Conservation (phyloP, 2,329 filamentous ascomycete species). For the Massarina eburnea region DNA sequence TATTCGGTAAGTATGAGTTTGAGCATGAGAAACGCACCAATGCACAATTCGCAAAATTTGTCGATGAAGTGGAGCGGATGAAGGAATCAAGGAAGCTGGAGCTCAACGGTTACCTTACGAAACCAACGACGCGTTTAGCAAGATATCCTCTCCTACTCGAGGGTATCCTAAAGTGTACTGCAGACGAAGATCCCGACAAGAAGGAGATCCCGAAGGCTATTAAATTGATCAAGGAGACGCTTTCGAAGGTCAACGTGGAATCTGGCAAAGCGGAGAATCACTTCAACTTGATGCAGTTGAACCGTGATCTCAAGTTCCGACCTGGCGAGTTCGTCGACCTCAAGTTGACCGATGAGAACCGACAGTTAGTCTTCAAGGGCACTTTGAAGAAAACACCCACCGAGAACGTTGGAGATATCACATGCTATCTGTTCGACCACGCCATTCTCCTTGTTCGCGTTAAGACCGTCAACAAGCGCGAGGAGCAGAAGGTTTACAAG, state of each 20-base stretch:
- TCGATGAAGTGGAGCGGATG: slow-evolving; percentile 92
- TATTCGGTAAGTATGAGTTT: slow-evolving; percentile 97
- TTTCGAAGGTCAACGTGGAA: slow-evolving; percentile 88
- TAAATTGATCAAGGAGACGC: slow-evolving; percentile 79
- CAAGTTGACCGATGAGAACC: slow-evolving; percentile 89
- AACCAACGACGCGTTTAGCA: slow-evolving; percentile 92
- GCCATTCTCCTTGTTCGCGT: slow-evolving; percentile 87
- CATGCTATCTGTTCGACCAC: slow-evolving; percentile 94
- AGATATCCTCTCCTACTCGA: slow-evolving; percentile 91
- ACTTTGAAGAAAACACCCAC: slow-evolving; percentile 89
- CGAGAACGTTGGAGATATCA: slow-evolving; percentile 80
- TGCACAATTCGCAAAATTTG: slow-evolving; percentile 81
- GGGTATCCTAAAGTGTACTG: slow-evolving; percentile 87
- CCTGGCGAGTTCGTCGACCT: slow-evolving; percentile 90
- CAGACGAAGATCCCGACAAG: slow-evolving; percentile 85
- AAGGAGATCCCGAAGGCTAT: slow-evolving; percentile 91
- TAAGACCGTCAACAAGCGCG: slow-evolving; percentile 88
- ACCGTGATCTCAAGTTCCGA: slow-evolving; percentile 87
- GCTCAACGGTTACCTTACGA: slow-evolving; percentile 95
- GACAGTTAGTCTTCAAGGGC: slow-evolving; percentile 92
- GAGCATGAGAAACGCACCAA: slow-evolving; percentile 93
- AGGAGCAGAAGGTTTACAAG: slow-evolving; percentile 93
- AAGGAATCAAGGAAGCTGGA: slow-evolving; percentile 97
- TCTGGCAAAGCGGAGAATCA: slow-evolving; percentile 97
- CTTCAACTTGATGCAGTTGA: slow-evolving; percentile 90